Conservation (phyloP, 768 basidiomycete species). For the Termitomyces sp. region DNA sequence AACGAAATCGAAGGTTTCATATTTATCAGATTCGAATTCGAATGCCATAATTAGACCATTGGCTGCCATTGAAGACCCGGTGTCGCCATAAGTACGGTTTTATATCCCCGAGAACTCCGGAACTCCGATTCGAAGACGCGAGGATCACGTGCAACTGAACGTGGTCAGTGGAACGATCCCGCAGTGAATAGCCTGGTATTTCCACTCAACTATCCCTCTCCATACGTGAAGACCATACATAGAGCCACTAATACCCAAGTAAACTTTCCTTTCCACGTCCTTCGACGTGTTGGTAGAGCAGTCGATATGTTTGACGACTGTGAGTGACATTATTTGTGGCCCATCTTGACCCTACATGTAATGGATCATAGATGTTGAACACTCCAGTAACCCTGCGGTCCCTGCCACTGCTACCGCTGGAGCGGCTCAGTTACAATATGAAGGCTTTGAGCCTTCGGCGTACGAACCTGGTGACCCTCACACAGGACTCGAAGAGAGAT, state of each 20-base stretch:
- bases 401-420: constrained; percentile 27
- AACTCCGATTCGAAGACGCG: background rate
- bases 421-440: constrained; percentile 64
- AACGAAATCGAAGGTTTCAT: background rate
- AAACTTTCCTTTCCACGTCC: background rate
- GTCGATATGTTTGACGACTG: constrained; percentile 61
- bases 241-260: background rate
- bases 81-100: no score
- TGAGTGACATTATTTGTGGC: constrained; percentile 27
- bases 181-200: no score
- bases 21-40: background rate
- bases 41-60: background rate
- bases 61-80: no score
- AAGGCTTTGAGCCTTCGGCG: constrained; percentile 82
- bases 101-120: no score
- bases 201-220: background rate
- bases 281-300: background rate
- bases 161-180: no score
- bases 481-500: constrained; percentile 34
- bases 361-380: constrained; percentile 70
- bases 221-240: background rate
- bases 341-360: background rate
- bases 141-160: background rate
- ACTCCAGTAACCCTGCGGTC: constrained; percentile 51
- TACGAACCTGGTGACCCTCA: constrained; percentile 44